Base-by-base conservation (phyloP, 192 early-diverging fungal species). In the Coemansia umbellata region DNA sequence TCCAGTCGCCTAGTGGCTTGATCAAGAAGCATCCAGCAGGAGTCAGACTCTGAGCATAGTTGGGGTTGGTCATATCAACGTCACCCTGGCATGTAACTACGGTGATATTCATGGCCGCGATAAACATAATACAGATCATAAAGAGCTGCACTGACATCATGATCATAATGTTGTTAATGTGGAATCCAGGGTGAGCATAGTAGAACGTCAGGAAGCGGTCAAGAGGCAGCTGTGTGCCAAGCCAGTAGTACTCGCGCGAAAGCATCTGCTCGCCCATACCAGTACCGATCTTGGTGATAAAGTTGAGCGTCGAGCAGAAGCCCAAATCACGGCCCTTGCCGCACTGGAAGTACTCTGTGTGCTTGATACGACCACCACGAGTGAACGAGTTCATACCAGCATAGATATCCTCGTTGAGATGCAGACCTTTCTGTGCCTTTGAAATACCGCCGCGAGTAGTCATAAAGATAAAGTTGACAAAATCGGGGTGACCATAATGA, bases 251-350 rank as follows among this genome's bases (percentile, higher is more conserved):
- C 62, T 93, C 91, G 56, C 91, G 83, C n/a, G 91, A 92, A 35
- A 92, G 63, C 84, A 92, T 90, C 73, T 93, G 91, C 70, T 93
- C 91, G 37, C 88, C 88, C 91, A 93, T 93, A 53, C 91, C 91
- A 7, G 88, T 89, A 40, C 90, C 88, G 41, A 92, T 91, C 72
- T 93, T 93, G 43, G 91, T 88, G 53, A 88, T 88, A 56, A 91
- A 93, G 66, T 88, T 87, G 60, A 93, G 85, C 49, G 90, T 87
- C 6, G 91, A 92, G 44, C 85, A 86, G 78, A 93, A 90, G 7
- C 90, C 88, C 37, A 93, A 79, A 70, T 93, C 91, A 62, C 88
- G 87, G 6, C 91, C 91, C 77, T 92, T 93, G 31, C 91, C 90
- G 63, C 89, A 90, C 74, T 93, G 91, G 60, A 84, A 90, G 76